Evolutionary conservation across 2,329 filamentous ascomycete species (phyloP), one percentile per base, ranked within the genome.

Genomic region (Pseudocercospora eumusae): DNA sequence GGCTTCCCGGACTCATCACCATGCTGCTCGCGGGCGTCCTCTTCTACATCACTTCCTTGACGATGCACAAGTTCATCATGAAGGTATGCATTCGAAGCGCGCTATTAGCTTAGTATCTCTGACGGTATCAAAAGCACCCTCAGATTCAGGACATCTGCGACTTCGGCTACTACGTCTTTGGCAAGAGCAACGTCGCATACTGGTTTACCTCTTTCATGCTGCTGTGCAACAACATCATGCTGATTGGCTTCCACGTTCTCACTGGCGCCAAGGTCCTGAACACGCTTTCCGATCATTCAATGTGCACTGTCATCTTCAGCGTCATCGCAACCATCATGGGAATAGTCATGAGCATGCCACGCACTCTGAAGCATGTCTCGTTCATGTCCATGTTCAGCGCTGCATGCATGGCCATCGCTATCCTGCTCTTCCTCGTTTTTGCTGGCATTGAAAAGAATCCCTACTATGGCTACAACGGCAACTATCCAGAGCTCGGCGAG

Each of bases 31-130:
- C 78, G 10, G 78, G 78, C 27, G 65, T 76, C 4, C 68, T 82
- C 2, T 82, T 82, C 73, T 82, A 77, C 77, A 78, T 81, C 59
- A 82, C 80, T 10, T 80, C 78, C 10, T 77, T 82, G 28, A 82
- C 80, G 20, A 82, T 83, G 79, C 78, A 81, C 72, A 78, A 78
- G 59, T 83, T 75, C 68, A 82, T 82, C 71, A 82, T 83, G 80
- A 81, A 81, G 63, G 42, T 45, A 45, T 45, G 31, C 31, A 15
- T 33, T 33, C 31, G 15, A 33, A 4, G 4, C 31, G 11, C 11
- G 31, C 31, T 33, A 33, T 15, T 33, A 0, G 31, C 31, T 15
- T 15, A 1, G 11, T 33, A 33, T 33, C 31, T 33, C 31, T 33
- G 11, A 33, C 31, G 11, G 31, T 11, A 33, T 33, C 23, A 10